Evolutionary conservation across 148 eudicot species (phyloP).

Genomic region (Rhododendron simsii): DNA sequence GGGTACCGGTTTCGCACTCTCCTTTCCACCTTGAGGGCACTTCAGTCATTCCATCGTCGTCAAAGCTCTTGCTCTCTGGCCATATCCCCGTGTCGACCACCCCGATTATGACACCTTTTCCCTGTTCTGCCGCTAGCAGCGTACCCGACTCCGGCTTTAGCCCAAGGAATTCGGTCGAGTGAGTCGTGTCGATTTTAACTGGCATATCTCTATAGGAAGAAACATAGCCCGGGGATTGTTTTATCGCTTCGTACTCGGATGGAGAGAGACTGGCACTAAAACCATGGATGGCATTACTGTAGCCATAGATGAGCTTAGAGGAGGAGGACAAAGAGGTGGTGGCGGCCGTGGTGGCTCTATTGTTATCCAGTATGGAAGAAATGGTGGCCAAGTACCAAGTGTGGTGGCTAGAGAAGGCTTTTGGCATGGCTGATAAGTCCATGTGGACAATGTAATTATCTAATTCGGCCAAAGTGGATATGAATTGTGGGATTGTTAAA

Average conservation of each 20-base stretch:
- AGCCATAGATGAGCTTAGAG: conserved; percentile 35
- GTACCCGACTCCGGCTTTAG: conserved; percentile 31
- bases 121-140: conserved; percentile 44
- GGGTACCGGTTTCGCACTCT: conserved; percentile 33
- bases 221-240: conserved; percentile 35
- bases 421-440: conserved; percentile 54
- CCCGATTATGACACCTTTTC: conserved; percentile 40
- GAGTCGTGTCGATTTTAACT: conserved; percentile 47
- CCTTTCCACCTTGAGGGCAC: conserved; percentile 53
- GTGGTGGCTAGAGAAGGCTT: conserved; percentile 40
- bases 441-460: conserved; percentile 51
- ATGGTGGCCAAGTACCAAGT: conserved; percentile 48
- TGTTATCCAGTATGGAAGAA: conserved; percentile 15
- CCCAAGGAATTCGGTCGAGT: conserved; percentile 43
- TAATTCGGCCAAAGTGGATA: not conserved
- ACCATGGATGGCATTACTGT: conserved; percentile 47
- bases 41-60: conserved; percentile 41
- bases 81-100: conserved; percentile 49
- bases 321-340: not conserved
- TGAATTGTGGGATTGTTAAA: conserved; percentile 1
- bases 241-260: conserved; percentile 32
- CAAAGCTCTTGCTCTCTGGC: conserved; percentile 62
- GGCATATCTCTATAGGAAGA: conserved; percentile 25
- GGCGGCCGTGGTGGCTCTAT: not conserved
- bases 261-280: conserved; percentile 46